phyloP scores from a whole-genome alignment of 2,329 filamentous ascomycete genomes.

The Fusarium abutilonis region DNA sequence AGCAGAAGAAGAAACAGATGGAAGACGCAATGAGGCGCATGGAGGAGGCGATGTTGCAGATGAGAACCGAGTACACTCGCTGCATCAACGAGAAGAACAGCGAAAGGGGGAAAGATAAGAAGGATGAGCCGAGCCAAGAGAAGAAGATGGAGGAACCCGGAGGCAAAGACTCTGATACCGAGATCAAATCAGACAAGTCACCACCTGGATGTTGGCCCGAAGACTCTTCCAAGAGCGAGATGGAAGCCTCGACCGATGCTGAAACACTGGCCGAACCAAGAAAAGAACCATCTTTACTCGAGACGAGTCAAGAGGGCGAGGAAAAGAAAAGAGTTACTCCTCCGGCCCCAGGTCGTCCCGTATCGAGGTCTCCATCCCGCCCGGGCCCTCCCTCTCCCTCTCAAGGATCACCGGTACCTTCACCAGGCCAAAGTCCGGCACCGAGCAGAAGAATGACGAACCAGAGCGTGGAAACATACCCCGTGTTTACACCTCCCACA shows the following conservation, averaged over 20 bases:
- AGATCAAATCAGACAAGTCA: slow-evolving; percentile 17
- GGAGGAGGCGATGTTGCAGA: slow-evolving; percentile 42
- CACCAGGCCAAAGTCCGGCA: slow-evolving; percentile 5
- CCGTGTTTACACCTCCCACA: slow-evolving; percentile 26
- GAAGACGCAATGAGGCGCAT: slow-evolving; percentile 43
- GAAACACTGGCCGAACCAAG: slow-evolving; percentile 8
- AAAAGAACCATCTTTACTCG: slow-evolving; percentile 8
- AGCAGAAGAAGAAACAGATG: slow-evolving; percentile 39
- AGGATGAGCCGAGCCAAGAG: slow-evolving; percentile 4
- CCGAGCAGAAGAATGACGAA: slow-evolving; percentile 21
- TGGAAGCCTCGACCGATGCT: slow-evolving; percentile 17
- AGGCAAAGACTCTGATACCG: slow-evolving; percentile 16
- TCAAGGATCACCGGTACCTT: slow-evolving; percentile 9
- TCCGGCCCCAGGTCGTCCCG: background rate
- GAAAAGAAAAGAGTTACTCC: slow-evolving; percentile 20
- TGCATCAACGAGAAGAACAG: slow-evolving; percentile 31
- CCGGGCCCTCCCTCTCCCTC: background rate
- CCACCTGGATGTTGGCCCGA: slow-evolving; percentile 37
- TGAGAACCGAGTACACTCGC: slow-evolving; percentile 38
- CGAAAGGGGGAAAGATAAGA: slow-evolving; percentile 19
- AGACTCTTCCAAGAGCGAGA: slow-evolving; percentile 35
- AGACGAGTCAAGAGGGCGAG: slow-evolving; percentile 12
- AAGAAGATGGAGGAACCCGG: slow-evolving; percentile 12
- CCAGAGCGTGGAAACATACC: slow-evolving; percentile 26
- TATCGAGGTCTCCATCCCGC: background rate